Evolutionary conservation across 1,284 basidiomycete genomes (phyloP), one percentile per base, ranked within the genome.

Genomic region (Leccinum fuscescens): DNA sequence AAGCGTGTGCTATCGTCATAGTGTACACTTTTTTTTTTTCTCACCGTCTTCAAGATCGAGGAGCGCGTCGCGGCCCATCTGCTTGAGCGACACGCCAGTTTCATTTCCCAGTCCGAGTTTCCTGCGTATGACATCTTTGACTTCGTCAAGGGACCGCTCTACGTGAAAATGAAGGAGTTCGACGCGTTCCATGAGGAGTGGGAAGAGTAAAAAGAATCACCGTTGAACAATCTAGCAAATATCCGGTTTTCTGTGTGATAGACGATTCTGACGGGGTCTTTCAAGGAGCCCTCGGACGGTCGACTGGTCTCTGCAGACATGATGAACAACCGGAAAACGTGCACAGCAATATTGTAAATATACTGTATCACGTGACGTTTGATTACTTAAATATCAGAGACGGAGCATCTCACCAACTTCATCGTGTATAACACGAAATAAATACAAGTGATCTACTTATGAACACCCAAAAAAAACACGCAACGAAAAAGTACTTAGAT

Each of bases 21-120:
- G 48, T 39, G 2, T 6, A 42, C 11, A 42, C 15, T 51, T n/a
- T 46, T 29, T 46, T 46, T 8, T 31, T 5, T 27, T 6, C 80
- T 62, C 66, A 89, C 90, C 88, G 68, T 92, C 89, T 55, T 89
- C 89, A 27, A 92, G 77, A 69, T 88, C 86, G 51, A 91, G 80
- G 15, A 72, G 68, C 61, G 74, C 75, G 6, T 79, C 81, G n/a
- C 79, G 78, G 35, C 85, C 79, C 49, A 88, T 65, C 65, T 89
- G 87, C 24, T 79, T 76, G 14, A 92, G 80, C 2, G 74, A 68
- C 11, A 92, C 70, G 2, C 71, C 63, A 11, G 76, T 68, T 42
- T 77, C 73, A 0, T 70, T 62, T 20, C 75, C 63, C 0, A 91
- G 72, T 3, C 78, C 77, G 15, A 92, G 77, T 72, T 91, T 92